These are phyloP conservation scores for Paecilomyces sp. DNA, from an alignment of 2,329 filamentous ascomycete genomes.

Conservation along the genomic window DNA sequence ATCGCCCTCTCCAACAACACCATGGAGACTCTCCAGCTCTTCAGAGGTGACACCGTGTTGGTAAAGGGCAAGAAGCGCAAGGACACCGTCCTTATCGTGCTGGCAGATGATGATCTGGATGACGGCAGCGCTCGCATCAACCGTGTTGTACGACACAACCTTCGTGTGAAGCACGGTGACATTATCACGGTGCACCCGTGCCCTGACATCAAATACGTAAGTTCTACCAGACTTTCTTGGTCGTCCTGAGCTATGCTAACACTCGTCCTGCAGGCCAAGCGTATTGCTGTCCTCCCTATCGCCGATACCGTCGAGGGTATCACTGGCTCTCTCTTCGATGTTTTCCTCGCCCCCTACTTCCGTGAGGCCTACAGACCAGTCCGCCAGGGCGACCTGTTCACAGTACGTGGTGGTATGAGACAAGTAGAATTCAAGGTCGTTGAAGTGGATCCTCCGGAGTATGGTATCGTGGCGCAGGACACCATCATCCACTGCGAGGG, in stretches of 20 bases:
- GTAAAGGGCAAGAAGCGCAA: conserved; percentile 99
- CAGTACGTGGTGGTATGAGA: conserved; percentile 94
- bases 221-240: conserved; percentile 31
- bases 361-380: conserved; percentile 97
- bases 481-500: conserved; percentile 99
- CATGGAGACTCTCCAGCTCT: conserved; percentile 96
- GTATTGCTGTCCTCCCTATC: conserved; percentile 95
- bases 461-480: conserved; percentile 96
- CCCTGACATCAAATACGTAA: conserved; percentile 99
- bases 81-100: conserved; percentile 95
- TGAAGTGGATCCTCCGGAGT: conserved; percentile 96
- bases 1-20: conserved; percentile 97
- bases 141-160: conserved; percentile 95
- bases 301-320: conserved; percentile 97
- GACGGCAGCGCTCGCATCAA: conserved; percentile 97
- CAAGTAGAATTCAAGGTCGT: conserved; percentile 99
- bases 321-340: conserved; percentile 95
- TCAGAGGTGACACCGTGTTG: conserved; percentile 95
- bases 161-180: conserved; percentile 97
- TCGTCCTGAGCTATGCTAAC: conserved; percentile 13
- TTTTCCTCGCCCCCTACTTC: conserved; percentile 99
- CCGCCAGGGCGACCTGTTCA: conserved; percentile 95
- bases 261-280: conserved; percentile 66
- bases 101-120: conserved; percentile 95
- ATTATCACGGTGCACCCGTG: conserved; percentile 96